These are phyloP conservation scores for Senna tora DNA, from an alignment of 306 rosid genomes.

Conservation along the genomic window DNA sequence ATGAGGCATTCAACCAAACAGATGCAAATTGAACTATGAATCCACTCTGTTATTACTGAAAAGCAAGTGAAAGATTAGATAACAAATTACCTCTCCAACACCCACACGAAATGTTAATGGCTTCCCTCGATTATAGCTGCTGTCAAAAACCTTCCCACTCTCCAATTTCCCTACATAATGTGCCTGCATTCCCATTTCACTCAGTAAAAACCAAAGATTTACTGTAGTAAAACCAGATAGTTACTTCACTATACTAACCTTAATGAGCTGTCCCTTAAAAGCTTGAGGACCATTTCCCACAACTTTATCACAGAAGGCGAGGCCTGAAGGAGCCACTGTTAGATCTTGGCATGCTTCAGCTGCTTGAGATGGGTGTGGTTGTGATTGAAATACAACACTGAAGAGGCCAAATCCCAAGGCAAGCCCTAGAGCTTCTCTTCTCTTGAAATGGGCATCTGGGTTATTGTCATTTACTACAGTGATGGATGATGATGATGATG, in stretches of 20 bases:
- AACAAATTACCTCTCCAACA: slow-evolving; percentile 92
- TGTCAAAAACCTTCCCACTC: slow-evolving; percentile 85
- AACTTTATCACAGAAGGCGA: slow-evolving; percentile 79
- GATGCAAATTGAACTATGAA: no score
- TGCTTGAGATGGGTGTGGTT: slow-evolving; percentile 30
- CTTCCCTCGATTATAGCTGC: slow-evolving; percentile 93
- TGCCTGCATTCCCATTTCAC: no score
- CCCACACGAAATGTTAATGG: slow-evolving; percentile 88
- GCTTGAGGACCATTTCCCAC: slow-evolving; percentile 80
- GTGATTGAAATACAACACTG: slow-evolving; percentile 33
- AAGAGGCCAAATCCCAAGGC: slow-evolving; percentile 55
- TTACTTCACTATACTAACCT: no score
- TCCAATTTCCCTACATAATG: slow-evolving; percentile 91
- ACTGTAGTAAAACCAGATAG: no score
- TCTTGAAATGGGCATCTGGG: slow-evolving; percentile 31
- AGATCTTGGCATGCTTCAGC: slow-evolving; percentile 69
- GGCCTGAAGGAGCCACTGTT: slow-evolving; percentile 75
- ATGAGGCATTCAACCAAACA: no score
- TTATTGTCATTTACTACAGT: no score
- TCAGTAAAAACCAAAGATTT: no score
- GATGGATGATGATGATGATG: slow-evolving; percentile 9
- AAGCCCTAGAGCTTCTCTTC: slow-evolving; percentile 64
- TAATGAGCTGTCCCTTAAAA: slow-evolving; percentile 78
- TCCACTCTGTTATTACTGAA: not conserved
- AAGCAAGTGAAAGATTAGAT: not conserved